Base-by-base conservation (phyloP, 1,139 yeast genomes). In the Zygoascus sp. region DNA sequence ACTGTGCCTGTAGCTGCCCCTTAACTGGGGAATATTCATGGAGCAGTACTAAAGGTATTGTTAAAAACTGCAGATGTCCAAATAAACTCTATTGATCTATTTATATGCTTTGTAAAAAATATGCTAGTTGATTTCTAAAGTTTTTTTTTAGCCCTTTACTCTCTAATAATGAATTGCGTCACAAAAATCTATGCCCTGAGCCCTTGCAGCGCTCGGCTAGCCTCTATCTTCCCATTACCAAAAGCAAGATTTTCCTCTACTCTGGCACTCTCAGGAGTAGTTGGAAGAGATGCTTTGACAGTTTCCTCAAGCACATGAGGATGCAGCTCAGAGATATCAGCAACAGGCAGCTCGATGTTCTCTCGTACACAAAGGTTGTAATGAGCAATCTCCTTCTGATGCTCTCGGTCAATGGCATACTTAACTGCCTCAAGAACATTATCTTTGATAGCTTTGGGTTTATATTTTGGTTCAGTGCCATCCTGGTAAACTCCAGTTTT, bases 401-500 rank as follows among this genome's bases (percentile, higher is more conserved):
- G 92, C 63, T 84, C 94, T 58, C 90, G 74, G 63, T 84, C 92
- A 60, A 85, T 83, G 22, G 92, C 94, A 67, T 77, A 85, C 63
- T 83, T 72, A 22, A 86, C 95, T 15, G 95, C 90, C 52, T 83
- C 90, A 59, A 85, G 73, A 3, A 86, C 95, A 57, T 83, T 79
- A 23, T 79, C 80, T 64, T 85, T 80, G 43, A 74, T 75, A 57
- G 80, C 79, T 65, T 83, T 85, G 52, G 95, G 95, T 62, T 77
- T 75, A 65, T 84, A 84, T 60, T 82, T 83, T 23, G 94, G 94
- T 22, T 67, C 77, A 8, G 92, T 81, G 20, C 92, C 90, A 35
- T 76, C 88, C 67, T 83, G 82, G 66, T 84, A 85, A 48, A 86
- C 95, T 61, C 95, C 95, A 30, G 95, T 86, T 66, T 85, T 82